A percentile compares a stretch with the other conserved stretches of the same genome.
Evolutionary conservation across 768 basidiomycete genomes (phyloP).

Genomic region (Lentinus brumalis): DNA sequence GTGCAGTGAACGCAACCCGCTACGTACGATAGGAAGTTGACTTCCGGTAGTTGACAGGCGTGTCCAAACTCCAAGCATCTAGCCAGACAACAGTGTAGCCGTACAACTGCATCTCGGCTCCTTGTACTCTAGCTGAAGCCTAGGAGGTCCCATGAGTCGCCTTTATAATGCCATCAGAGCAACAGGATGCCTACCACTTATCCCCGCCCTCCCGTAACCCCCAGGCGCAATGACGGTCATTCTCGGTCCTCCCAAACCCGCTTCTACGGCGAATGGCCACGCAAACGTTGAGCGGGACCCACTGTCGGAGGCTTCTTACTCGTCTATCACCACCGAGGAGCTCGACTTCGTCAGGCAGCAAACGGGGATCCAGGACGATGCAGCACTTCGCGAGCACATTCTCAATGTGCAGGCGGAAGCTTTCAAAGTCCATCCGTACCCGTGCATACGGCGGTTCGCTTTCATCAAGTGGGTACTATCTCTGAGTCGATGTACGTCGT

Average conservation of each 20-base stretch:
- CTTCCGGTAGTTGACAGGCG: too few species aligned
- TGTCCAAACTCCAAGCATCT: too few species aligned
- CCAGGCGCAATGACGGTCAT: background rate
- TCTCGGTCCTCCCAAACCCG: background rate
- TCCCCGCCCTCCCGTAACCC: background rate
- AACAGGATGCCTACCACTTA: too few species aligned
- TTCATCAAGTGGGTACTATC: constrained; percentile 25
- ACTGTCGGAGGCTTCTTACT: constrained; percentile 14
- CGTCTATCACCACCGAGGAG: constrained; percentile 17
- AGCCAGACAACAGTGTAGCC: too few species aligned
- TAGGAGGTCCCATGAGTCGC: too few species aligned
- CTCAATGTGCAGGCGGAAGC: constrained; percentile 28
- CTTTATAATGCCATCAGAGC: too few species aligned
- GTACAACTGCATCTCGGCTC: too few species aligned
- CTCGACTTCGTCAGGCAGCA: constrained; percentile 20
- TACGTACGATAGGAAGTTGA: too few species aligned
- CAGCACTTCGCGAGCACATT: constrained; percentile 29
- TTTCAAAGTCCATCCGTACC: constrained; percentile 32
- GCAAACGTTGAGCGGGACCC: background rate
- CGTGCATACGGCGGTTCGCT: constrained; percentile 31
- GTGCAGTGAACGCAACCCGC: too few species aligned
- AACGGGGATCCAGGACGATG: constrained; percentile 32
- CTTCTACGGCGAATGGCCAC: background rate
- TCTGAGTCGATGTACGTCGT: constrained; percentile 19
- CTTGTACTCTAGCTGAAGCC: too few species aligned